Base-by-base conservation (phyloP, 768 basidiomycete species). In the Pulveroboletus ravenelii region DNA sequence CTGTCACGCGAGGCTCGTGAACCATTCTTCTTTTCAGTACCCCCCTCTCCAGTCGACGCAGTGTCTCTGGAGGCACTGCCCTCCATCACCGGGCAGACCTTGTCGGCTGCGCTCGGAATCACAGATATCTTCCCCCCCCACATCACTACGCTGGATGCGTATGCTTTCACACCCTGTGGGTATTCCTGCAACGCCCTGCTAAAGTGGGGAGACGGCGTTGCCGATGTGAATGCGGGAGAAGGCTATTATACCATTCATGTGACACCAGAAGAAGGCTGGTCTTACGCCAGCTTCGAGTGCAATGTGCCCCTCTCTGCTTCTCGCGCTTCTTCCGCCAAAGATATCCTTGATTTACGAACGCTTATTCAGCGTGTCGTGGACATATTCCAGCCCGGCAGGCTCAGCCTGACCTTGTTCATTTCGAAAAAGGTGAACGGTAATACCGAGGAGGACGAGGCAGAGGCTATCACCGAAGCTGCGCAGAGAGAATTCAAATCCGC, bases 201-300 rank as follows among this genome's bases (percentile, higher is more conserved):
- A 60, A 83, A 76, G 64, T 90, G 79, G 81, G 76, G 73, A 14
- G 63, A 57, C 41, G 44, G 35, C 13, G 55, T 50, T 27, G 49
- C 66, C 48, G 61, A 68, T 32, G 55, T 49, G 30, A 51, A 54
- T 18, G 47, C 42, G 18, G 82, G 82, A 14, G 96, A 97, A 68
- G 92, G 95, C 35, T 99, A 99, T 70, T 97, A 91, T 67, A 97
- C 93, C 7, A 95, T 99, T 49, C 96, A 99, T 66, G 95, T 98
- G 52, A 99, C 96, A 1, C 96, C 96, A 25, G 96, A 98, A 69
- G 85, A 89, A 61, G 95, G 90, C 49, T 98, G 93, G 89, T 96
- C 93, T 41, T 99, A 96, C 69, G 96, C 96, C 56, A 92, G 89
- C 62, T 98, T 99, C 74, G 96, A 99, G 71, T 95, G 92, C 74